Evolutionary conservation across 108 stramenopile genomes (phyloP), one percentile per base, ranked within the genome.

Genomic region (Cyclostephanos tholiformis): DNA sequence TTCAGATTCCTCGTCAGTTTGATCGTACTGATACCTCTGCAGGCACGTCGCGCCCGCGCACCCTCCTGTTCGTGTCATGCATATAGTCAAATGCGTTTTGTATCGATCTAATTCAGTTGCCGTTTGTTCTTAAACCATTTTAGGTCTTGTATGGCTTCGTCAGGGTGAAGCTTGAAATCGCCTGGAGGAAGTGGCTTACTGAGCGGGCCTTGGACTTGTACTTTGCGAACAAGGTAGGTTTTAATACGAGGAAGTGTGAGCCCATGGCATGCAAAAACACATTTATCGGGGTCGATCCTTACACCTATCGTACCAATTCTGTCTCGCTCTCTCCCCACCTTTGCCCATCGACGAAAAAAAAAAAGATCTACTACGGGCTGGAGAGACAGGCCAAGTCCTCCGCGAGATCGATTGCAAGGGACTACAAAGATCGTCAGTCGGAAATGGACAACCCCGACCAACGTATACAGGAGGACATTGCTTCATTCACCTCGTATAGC

Each of bases 161-260:
- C n/a, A 27, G 73, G 39, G 78, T 85, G 57, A 72, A 68, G 56
- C 57, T 87, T 48, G 85, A 80, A n/a, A 74, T 92, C 59, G 66
- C 79, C 10, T 92, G 91, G 91, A 68, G 96, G 17, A 80, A 95
- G 63, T 95, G 94, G 94, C 86, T 96, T 82, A 96, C 96, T 13
- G 77, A 60, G 4, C 55, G 88, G 44, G 77, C 78, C 17, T 43
- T 91, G 61, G n/a, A 75, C 1, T 56, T 88, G 39, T 91, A 86
- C 49, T 87, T 75, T 27, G 57, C 68, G 22, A 88, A 91, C 52
- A 77, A 72, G 60, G 86, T 46, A 46, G 2, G 44, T 2, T 16
- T 3, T 14, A 3, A 46, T 10, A 0, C 11, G 6, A 6, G 6
- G 41, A 41, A 1, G 41, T 9, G 41, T 41, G 41, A 12, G n/a